A percentile compares a stretch with the other conserved stretches of the same genome.
phyloP scores from a whole-genome alignment of 768 basidiomycete genomes.

The Lactarius psammicola region DNA sequence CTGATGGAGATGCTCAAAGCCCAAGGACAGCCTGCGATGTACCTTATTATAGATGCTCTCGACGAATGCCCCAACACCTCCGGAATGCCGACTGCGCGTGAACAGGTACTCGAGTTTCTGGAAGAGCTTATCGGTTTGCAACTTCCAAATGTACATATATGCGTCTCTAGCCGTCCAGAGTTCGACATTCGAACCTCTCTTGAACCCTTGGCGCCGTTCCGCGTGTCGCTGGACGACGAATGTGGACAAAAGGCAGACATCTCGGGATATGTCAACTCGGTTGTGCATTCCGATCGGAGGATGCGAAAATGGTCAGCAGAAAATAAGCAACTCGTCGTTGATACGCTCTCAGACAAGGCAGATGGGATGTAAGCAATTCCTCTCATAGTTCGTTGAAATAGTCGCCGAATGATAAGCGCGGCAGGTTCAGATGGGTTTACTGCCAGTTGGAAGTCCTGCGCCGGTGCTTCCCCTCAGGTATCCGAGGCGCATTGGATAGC shows the following conservation, averaged over 20 bases:
- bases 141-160: not conserved
- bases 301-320: not conserved
- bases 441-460: not conserved
- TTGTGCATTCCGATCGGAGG: not conserved
- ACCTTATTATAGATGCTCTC: slow-evolving; percentile 4
- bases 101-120: not conserved
- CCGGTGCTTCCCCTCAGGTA: not conserved
- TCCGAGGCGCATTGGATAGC: not conserved
- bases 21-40: not conserved
- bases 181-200: not conserved
- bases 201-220: not conserved
- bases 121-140: not conserved
- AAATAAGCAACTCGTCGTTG: not conserved
- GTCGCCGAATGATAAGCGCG: no score
- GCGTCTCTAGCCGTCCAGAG: slow-evolving; percentile 9
- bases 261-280: not conserved
- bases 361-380: not conserved
- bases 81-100: not conserved
- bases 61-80: no score
- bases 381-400: not conserved
- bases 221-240: not conserved
- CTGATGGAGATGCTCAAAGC: not conserved
- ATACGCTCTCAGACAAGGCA: not conserved
- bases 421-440: slow-evolving; percentile 4
- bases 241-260: not conserved